Evolutionary conservation across 1,284 basidiomycete genomes (phyloP), one percentile per base, ranked within the genome.

Genomic region (Naganishia sp.): DNA sequence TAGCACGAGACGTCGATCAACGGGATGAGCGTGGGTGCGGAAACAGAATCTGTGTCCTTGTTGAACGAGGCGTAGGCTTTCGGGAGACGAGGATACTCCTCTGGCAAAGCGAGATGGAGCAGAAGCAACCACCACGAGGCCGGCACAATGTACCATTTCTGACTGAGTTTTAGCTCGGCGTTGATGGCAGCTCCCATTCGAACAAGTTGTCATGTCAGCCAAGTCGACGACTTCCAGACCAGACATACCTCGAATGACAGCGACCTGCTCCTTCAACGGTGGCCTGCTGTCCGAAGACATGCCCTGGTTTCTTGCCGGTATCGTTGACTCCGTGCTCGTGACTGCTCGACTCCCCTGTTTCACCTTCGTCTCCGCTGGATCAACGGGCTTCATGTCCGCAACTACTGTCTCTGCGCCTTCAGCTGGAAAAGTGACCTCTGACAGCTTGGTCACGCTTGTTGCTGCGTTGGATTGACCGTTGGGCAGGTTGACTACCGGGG

Each of bases 141-240:
- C 0, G 78, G 75, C 15, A 79, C 53, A 51, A 80, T 66, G 67
- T 78, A 77, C 67, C 75, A 78, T 23, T 49, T 63, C 10, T 73
- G 60, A 47, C 72, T 71, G 5, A 70, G 55, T 0, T 67, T 55
- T 69, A 75, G 75, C 2, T 75, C 74, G 2, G 74, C 74, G 17
- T 74, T 69, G 9, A 78, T 58, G 13, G 71, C 66, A 32, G 53
- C 75, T 75, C 58, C 1, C 28, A 3, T 28, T 39, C 35, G 35
- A 39, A 13, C 35, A 39, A 39, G 35, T 2, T 9, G 35, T 39
- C 35, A 39, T 39, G 35, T 39, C 35, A 39, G 35, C 35, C 13
- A 13, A 39, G 35, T 39, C 35, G 35, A 39, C 10, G 2, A 9
- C 35, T 9, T 39, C 6, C 7, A 31, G n/a, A 21, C 35, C 11